Evolutionary conservation across 1,139 yeast genomes (phyloP).

Genomic region (Saccharomyces hybrid): DNA sequence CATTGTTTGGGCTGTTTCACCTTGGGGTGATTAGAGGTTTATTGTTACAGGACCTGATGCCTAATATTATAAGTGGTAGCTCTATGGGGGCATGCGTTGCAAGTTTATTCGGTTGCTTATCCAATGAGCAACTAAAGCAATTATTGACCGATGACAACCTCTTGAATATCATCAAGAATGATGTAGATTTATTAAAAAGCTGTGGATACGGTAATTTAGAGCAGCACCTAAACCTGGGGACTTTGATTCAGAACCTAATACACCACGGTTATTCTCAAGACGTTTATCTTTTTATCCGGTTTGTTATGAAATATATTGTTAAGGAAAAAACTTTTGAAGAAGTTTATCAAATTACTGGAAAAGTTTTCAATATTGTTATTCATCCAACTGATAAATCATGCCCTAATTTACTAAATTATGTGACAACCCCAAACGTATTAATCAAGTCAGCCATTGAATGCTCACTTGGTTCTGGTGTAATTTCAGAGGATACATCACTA

Average conservation of each 20-base stretch:
- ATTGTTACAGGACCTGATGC: constrained; percentile 64
- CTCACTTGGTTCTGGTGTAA: constrained; percentile 57
- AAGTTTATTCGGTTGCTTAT: constrained; percentile 68
- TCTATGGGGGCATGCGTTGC: constrained; percentile 95
- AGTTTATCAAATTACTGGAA: constrained; percentile 78
- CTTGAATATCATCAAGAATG: constrained; percentile 36
- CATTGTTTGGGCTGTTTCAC: constrained; percentile 88
- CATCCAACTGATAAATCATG: constrained; percentile 67
- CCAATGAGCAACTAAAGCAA: constrained; percentile 32
- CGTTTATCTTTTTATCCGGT: constrained; percentile 66
- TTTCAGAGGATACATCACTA: constrained; percentile 53
- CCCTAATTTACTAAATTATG: constrained; percentile 76
- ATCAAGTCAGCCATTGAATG: constrained; percentile 70
- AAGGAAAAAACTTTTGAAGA: constrained; percentile 90
- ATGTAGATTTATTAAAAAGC: constrained; percentile 37
- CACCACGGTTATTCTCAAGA: constrained; percentile 81
- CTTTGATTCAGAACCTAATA: constrained; percentile 58
- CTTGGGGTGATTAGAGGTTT: constrained; percentile 84
- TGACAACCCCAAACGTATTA: constrained; percentile 90
- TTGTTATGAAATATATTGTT: constrained; percentile 59
- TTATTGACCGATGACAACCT: constrained; percentile 26
- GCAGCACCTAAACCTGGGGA: constrained; percentile 58
- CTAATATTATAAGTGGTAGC: constrained; percentile 84
- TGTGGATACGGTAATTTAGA: constrained; percentile 48
- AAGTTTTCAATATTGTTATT: constrained; percentile 78